Base-by-base conservation (phyloP, 148 eudicot species). In the Fagopyrum homotropicum region DNA sequence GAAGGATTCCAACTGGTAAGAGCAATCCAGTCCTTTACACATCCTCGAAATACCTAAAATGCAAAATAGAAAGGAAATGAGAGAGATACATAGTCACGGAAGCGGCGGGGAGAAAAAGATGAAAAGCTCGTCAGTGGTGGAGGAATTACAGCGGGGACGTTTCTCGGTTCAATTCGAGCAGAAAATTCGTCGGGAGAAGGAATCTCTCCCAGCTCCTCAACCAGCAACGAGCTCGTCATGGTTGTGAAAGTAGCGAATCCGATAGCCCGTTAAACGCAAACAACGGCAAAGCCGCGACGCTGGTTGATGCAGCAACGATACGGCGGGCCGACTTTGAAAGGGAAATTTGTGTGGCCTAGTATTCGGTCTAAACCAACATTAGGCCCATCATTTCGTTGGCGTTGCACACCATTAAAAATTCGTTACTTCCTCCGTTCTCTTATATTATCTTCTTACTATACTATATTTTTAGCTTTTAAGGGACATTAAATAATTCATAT, bases 11-110 rank as follows among this genome's bases (percentile, higher is more conserved):
- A 91, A 5, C 72, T 19, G 44, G 82, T 69, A 71, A 83, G 88
- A 75, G 98, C 97, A 45, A 78, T 87, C 97, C 93, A 90, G 45
- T 87, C 81, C 80, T 86, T 88, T 43, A 87, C 77, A 75, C 95
- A 91, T 72, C 92, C 95, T 72, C 35, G 83, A 63, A 93, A 87
- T 0, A 91, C 90, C 98, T 84, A n/a, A 5, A 56, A 64, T 73
- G 59, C 10, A 44, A 45, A 54, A 60, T 56, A 7, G 1, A 16
- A 40, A 0, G 47, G 6, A 40, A 56, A 71, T 4, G 5, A 22
- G 12, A 30, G 19, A 30, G 22, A 22, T 5, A 75, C 76, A 49
- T 1, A 35, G 52, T 4, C 45, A 10, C 44, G 2, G 45, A 73
- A 72, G 47, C 45, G 17, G 72, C 49, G 17, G 15, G 66, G 8